phyloP scores from a whole-genome alignment of 2,329 filamentous ascomycete genomes.

The Cyphellophora attinorum region DNA sequence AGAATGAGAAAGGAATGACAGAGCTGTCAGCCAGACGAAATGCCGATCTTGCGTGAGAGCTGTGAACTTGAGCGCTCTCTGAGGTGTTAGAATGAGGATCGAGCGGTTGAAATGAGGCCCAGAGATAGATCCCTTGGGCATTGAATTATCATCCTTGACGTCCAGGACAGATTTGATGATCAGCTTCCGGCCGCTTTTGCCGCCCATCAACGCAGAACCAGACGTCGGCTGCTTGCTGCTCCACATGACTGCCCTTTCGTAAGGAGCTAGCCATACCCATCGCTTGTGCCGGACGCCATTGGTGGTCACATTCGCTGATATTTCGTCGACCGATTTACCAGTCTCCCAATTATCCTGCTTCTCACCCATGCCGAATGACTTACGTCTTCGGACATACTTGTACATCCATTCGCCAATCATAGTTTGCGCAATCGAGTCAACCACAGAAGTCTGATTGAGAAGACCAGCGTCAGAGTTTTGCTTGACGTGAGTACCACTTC shows the following conservation, averaged over 20 bases:
- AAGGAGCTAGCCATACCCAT: conserved; percentile 98
- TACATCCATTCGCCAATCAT: conserved; percentile 78
- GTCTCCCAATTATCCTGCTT: conserved; percentile 38
- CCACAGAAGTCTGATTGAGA: conserved; percentile 66
- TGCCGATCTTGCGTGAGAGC: conserved; percentile 74
- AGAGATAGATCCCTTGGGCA: conserved; percentile 56
- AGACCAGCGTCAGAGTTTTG: conserved; percentile 46
- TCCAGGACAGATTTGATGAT: conserved; percentile 93
- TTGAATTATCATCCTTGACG: conserved; percentile 84
- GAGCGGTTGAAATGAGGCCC: conserved; percentile 70
- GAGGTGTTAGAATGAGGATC: conserved; percentile 86
- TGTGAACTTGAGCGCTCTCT: conserved; percentile 91
- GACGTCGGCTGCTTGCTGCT: conserved; percentile 92
- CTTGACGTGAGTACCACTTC: conserved; percentile 22
- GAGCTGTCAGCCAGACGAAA: conserved; percentile 85
- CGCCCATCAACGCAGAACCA: conserved; percentile 79
- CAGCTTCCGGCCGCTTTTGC: conserved; percentile 88
- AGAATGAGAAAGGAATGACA: conserved; percentile 91
- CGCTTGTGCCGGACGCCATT: conserved; percentile 73
- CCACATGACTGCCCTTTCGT: conserved; percentile 94
- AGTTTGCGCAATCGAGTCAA: conserved; percentile 93
- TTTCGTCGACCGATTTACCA: conserved; percentile 54
- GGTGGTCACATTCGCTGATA: conserved; percentile 57
- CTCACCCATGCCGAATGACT: conserved; percentile 77
- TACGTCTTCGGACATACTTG: conserved; percentile 49